Base-by-base conservation (phyloP, 805 yeast genomes). In the Nakazawaea ambrosiae region DNA sequence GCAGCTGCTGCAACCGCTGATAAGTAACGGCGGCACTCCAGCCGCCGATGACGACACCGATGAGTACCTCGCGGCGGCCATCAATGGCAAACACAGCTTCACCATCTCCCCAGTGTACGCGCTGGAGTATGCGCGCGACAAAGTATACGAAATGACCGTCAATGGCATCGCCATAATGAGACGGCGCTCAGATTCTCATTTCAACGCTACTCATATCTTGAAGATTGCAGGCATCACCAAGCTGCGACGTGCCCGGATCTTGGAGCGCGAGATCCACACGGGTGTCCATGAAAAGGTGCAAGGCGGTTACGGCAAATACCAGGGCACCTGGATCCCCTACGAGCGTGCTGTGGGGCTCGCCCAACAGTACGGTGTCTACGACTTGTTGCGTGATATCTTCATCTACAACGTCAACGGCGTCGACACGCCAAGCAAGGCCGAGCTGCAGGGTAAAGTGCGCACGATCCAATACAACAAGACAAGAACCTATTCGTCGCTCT, bases 261-360 rank as follows among this genome's bases (percentile, higher is more conserved):
- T 89, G 49, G 97, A 89, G 55, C 78, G 82, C 50, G 96, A 89
- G 45, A 95, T 90, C n/a, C 96, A 90, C 53, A 73, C 72, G 29
- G 95, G 95, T 4, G 61, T 68, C 15, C 97, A 89, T 56, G 96
- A 89, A 51, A 90, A 90, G 57, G 87, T 89, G 17, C 97, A 89
- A 58, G 97, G 97, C 44, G 97, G 97, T 2, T 89, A 88, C 55
- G 97, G 97, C 37, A 81, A 89, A 53, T 90, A 88, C 58, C 97
- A 90, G 58, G 97, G 96, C 14, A 89, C 97, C 2, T 89, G 96
- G 96, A 89, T 89, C 7, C 97, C 97, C 0, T 60, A 85, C 44
- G 76, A 70, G 5, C 75, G 84, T 34, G 97, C 96, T 1, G 63
- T 70, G 10, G 67, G 71, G 27, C 65, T 81, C 57, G 78, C 82